Evolutionary conservation across 805 yeast species (phyloP).

Genomic region (Candida tibetensis): DNA sequence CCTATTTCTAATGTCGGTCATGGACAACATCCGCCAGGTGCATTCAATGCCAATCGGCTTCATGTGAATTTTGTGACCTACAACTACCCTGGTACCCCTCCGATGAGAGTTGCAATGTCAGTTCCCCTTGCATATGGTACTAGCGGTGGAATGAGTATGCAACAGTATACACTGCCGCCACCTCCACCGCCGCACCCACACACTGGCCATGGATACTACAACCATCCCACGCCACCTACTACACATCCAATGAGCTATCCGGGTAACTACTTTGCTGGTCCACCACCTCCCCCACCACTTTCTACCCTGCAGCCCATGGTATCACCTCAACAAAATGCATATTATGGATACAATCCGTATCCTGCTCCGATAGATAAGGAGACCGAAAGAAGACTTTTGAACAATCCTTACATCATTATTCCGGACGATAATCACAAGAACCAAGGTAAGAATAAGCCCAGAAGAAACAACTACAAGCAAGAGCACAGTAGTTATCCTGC

Average conservation of each 20-base stretch:
- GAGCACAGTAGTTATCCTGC: neutral
- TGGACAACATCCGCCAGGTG: no score
- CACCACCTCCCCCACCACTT: slow-evolving; percentile 3
- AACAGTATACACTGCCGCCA: neutral
- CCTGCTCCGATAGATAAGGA: slow-evolving; percentile 21
- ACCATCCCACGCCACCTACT: neutral
- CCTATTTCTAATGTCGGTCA: no score
- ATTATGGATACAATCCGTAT: slow-evolving; percentile 3
- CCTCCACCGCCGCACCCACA: neutral
- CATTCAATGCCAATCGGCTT: no score
- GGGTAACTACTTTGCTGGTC: slow-evolving; percentile 2
- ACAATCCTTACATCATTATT: slow-evolving; percentile 28
- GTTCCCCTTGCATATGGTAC: neutral
- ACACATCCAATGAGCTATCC: slow-evolving; percentile 1
- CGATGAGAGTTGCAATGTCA: slow-evolving; percentile 5
- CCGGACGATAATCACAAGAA: slow-evolving; percentile 18
- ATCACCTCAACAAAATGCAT: neutral
- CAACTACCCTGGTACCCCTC: slow-evolving; percentile 1
- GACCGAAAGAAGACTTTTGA: slow-evolving; percentile 24
- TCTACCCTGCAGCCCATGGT: slow-evolving; percentile 4
- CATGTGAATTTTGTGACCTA: slow-evolving; percentile 6
- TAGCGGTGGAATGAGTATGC: no score
- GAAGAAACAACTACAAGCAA: slow-evolving; percentile 3
- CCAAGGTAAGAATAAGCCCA: slow-evolving; percentile 1
- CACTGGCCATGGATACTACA: neutral